Evolutionary conservation across 257 asterid genomes (phyloP).

Genomic region (Solanum boliviense): DNA sequence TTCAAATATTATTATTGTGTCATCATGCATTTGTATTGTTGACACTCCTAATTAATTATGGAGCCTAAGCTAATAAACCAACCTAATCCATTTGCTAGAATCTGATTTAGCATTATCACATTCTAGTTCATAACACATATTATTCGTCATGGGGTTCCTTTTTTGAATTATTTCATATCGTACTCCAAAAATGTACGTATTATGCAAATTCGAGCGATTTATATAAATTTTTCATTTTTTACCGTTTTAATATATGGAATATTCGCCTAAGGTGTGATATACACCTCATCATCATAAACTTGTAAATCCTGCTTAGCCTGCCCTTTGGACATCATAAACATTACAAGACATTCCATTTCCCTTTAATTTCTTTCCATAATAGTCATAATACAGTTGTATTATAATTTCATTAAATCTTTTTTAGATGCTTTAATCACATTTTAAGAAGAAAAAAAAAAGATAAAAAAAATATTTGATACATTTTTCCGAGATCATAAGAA

Average conservation of each 20-base stretch:
- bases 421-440: not conserved
- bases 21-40: not conserved
- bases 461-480: not conserved
- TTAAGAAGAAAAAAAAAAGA: not conserved
- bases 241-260: not conserved
- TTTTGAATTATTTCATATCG: not conserved
- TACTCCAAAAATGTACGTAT: rapidly evolving
- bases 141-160: no score
- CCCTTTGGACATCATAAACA: not conserved
- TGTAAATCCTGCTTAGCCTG: no score
- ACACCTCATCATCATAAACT: no score
- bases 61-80: not conserved
- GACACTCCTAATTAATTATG: not conserved
- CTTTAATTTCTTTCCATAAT: not conserved
- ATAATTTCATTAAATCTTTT: not conserved
- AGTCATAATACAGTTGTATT: not conserved
- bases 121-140: not conserved
- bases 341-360: not conserved
- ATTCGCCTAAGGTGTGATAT: not conserved
- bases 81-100: not conserved
- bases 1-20: not conserved
- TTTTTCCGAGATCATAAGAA: not conserved
- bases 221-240: no score
- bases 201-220: rapidly evolving
- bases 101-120: not conserved